These are phyloP conservation scores for Hymenoscyphus fraxineus DNA, from an alignment of 2,329 filamentous ascomycete genomes.

Conservation along the genomic window DNA sequence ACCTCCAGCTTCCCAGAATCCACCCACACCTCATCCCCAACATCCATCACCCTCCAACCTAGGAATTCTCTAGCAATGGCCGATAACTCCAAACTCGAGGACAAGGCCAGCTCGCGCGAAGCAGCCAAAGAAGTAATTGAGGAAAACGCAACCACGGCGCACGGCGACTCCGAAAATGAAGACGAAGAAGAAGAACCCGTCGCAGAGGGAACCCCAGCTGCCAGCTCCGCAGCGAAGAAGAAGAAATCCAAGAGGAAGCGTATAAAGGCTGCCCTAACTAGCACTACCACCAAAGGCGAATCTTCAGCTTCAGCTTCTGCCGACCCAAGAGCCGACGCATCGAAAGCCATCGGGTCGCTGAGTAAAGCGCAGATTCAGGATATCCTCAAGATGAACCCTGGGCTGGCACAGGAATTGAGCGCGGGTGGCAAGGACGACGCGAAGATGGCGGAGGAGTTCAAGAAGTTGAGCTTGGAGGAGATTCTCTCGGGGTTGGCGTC, in stretches of 20 bases:
- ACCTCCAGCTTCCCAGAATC: background rate
- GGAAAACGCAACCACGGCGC: constrained; percentile 39
- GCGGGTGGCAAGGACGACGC: constrained; percentile 38
- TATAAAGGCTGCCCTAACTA: constrained; percentile 42
- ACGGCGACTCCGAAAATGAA: constrained; percentile 47
- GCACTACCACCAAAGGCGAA: constrained; percentile 19
- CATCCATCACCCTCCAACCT: background rate
- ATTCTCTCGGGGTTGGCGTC: constrained; percentile 72
- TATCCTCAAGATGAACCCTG: constrained; percentile 69
- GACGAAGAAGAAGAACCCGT: constrained; percentile 37
- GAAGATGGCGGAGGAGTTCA: constrained; percentile 50
- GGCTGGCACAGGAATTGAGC: constrained; percentile 57
- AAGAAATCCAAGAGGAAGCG: constrained; percentile 67
- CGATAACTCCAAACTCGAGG: constrained; percentile 61
- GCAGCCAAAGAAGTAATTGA: constrained; percentile 30
- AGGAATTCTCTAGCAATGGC: constrained; percentile 38
- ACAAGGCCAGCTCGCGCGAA: constrained; percentile 48
- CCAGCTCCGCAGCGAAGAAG: constrained; percentile 42
- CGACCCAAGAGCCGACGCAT: constrained; percentile 48
- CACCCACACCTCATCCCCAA: background rate
- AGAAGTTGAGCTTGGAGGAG: constrained; percentile 64
- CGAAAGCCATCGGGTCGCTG: constrained; percentile 41
- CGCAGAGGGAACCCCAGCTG: constrained; percentile 29
- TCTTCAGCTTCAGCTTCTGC: constrained; percentile 22
- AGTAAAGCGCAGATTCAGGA: constrained; percentile 58